Evolutionary conservation across 2,329 filamentous ascomycete species (phyloP).

Genomic region (Colletotrichum zoysiae): DNA sequence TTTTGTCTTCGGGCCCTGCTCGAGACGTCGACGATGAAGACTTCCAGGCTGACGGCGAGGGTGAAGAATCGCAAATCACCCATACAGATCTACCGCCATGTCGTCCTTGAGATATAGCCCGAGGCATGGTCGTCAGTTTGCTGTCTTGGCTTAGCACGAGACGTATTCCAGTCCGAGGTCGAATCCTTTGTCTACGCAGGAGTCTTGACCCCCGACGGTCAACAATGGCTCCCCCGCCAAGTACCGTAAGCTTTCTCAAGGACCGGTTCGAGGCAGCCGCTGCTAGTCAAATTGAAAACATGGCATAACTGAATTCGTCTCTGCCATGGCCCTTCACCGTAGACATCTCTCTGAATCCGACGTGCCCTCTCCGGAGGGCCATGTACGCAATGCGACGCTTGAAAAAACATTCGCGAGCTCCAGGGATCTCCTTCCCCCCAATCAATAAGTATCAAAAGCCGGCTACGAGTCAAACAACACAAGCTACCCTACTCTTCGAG

Average conservation of each 20-base stretch:
- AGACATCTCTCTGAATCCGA: background rate
- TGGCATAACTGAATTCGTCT: too few relatives aligned
- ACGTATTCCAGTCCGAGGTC: background rate
- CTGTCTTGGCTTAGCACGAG: background rate
- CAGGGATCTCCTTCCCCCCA: background rate
- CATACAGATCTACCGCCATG: background rate
- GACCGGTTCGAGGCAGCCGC: background rate
- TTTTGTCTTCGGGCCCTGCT: background rate
- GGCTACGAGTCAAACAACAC: background rate
- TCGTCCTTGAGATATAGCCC: background rate
- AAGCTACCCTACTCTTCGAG: slow-evolving; percentile 46
- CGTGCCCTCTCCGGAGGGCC: background rate
- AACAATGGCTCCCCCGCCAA: background rate
- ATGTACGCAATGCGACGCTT: background rate
- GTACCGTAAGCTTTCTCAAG: background rate
- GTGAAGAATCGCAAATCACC: background rate
- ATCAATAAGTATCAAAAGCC: too few relatives aligned
- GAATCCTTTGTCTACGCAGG: background rate
- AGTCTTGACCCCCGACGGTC: background rate
- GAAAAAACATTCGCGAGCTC: background rate
- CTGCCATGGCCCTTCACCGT: background rate
- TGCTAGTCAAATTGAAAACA: background rate
- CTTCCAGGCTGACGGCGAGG: too few relatives aligned
- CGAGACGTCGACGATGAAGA: background rate
- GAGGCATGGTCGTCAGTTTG: background rate